Conservation (phyloP, 495 filamentous ascomycete genomes). For the Cetradonia linearis region DNA sequence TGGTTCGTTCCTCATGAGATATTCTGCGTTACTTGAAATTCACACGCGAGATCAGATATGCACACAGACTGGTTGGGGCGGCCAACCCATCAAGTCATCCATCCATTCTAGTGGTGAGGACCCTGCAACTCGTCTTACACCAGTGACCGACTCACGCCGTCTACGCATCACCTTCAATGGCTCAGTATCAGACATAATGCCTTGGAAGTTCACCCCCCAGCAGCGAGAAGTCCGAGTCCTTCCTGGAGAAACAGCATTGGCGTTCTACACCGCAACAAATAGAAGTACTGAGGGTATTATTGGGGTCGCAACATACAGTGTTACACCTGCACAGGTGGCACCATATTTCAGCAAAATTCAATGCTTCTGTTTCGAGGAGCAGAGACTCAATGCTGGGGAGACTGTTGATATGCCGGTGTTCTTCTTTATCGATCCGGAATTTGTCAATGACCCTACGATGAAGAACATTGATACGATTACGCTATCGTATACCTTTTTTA, state of each 20-base stretch:
- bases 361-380: conserved; percentile 98
- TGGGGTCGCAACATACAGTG: conserved; percentile 93
- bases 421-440: conserved; percentile 97
- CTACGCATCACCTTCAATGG: conserved; percentile 94
- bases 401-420: conserved; percentile 99
- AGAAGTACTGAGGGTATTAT: conserved; percentile 83
- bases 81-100: conserved; percentile 75
- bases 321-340: conserved; percentile 89
- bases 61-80: conserved; percentile 90
- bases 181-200: conserved; percentile 85
- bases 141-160: conserved; percentile 69
- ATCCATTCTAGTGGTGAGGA: conserved; percentile 58
- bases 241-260: conserved; percentile 92
- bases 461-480: conserved; percentile 88
- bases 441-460: conserved; percentile 86
- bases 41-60: conserved; percentile 55
- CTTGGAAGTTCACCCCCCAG: conserved; percentile 96
- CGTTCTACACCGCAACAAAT: conserved; percentile 97
- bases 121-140: conserved; percentile 60
- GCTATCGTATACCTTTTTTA: conserved; percentile 96
- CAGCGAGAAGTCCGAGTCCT: conserved; percentile 93
- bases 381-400: conserved; percentile 88
- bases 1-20: conserved; percentile 43
- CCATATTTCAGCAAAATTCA: conserved; percentile 99
- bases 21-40: neutral